Percentiles rank a stretch among this genome's conserved stretches.
Evolutionary conservation across 2,329 filamentous ascomycete species (phyloP).

Genomic region (Magnaporthiopsis poae): DNA sequence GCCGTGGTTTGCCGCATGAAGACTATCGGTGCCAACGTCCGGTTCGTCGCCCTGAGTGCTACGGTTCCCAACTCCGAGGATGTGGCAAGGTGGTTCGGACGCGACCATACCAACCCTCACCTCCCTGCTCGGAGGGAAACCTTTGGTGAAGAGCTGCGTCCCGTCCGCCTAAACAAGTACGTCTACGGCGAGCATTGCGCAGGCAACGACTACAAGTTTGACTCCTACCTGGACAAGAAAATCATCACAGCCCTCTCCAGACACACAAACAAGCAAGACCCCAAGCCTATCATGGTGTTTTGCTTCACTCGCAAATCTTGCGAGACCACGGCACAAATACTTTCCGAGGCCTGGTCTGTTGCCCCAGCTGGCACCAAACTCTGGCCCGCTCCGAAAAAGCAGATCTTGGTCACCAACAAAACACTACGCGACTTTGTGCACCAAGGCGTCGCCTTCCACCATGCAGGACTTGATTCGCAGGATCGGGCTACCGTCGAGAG

Average conservation of each 20-base stretch:
- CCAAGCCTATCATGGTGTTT: conserved; percentile 74
- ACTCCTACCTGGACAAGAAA: conserved; percentile 56
- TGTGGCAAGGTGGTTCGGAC: conserved; percentile 71
- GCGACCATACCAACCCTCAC: conserved; percentile 46
- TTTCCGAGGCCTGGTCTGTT: conserved; percentile 56
- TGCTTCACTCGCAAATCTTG: conserved; percentile 68
- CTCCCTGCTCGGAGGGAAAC: conserved; percentile 56
- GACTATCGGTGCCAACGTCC: conserved; percentile 61
- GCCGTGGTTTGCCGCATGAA: conserved; percentile 84
- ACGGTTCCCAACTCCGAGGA: conserved; percentile 76
- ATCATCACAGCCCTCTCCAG: conserved; percentile 56
- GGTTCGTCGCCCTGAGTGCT: conserved; percentile 73
- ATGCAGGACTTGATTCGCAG: conserved; percentile 58
- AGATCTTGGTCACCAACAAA: conserved; percentile 43
- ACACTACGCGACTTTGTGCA: conserved; percentile 44
- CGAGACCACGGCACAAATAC: conserved; percentile 53
- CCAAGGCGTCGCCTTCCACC: conserved; percentile 68
- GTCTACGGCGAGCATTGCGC: conserved; percentile 60
- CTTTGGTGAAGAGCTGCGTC: conserved; percentile 72
- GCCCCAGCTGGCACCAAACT: conserved; percentile 40
- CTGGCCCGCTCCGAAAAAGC: conserved; percentile 51
- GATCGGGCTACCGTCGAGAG: conserved; percentile 60
- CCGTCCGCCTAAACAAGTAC: conserved; percentile 65
- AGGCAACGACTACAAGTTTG: conserved; percentile 67
- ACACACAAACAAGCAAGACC: conserved; percentile 40